Evolutionary conservation across 345 rosid genomes (phyloP).

Genomic region (Sisymbrium irio): DNA sequence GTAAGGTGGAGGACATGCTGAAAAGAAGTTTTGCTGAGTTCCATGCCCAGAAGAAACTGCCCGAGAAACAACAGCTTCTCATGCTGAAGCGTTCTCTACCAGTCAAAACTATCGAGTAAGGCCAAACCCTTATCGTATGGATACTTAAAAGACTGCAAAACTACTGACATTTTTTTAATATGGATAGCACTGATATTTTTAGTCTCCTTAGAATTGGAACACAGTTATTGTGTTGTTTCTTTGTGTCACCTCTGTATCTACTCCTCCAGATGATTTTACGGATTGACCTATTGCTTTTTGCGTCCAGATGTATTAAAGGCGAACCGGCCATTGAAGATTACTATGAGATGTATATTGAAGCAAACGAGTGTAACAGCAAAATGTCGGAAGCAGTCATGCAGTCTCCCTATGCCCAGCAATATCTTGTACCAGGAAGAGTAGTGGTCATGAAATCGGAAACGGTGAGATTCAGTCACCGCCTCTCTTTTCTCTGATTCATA

Average conservation of each 20-base stretch:
- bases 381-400: constrained; percentile 69
- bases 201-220: background rate
- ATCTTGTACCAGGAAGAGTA: constrained; percentile 71
- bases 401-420: constrained; percentile 44
- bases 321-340: constrained; percentile 93
- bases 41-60: constrained; percentile 87
- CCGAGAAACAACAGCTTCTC: constrained; percentile 78
- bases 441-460: constrained; percentile 76
- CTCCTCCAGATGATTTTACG: background rate
- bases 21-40: constrained; percentile 99
- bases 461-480: constrained; percentile 46
- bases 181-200: background rate
- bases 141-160: constrained; percentile 5
- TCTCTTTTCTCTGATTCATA: constrained; percentile 21
- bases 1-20: constrained; percentile 96
- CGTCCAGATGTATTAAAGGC: constrained; percentile 80
- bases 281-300: constrained; percentile 23
- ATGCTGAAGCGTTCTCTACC: constrained; percentile 76
- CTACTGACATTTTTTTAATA: background rate
- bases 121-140: constrained; percentile 14
- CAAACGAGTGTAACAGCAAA: constrained; percentile 43
- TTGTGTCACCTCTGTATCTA: background rate
- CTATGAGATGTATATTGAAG: constrained; percentile 65
- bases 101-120: constrained; percentile 74
- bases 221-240: background rate